Evolutionary conservation across 2,329 filamentous ascomycete genomes (phyloP).

Genomic region (Cercospora citrullina): DNA sequence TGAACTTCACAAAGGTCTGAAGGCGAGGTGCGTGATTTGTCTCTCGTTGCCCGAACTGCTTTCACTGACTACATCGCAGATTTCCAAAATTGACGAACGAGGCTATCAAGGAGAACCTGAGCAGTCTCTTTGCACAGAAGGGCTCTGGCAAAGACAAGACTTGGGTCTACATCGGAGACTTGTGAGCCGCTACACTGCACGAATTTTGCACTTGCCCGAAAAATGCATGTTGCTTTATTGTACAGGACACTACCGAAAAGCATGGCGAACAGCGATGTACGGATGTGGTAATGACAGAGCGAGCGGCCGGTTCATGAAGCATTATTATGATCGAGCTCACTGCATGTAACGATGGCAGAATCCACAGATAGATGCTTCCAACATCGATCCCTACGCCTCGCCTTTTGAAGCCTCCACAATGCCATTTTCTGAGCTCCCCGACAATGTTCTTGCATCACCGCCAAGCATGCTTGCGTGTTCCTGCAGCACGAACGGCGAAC

Average conservation of each 20-base stretch:
- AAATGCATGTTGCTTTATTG: neutral
- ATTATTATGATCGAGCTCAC: neutral
- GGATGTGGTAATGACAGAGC: neutral
- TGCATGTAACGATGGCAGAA: neutral
- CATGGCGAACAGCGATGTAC: neutral
- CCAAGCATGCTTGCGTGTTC: conserved; percentile 10
- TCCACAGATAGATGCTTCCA: neutral
- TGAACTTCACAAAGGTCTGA: conserved; percentile 72
- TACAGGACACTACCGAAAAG: neutral
- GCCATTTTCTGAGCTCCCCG: neutral
- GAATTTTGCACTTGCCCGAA: neutral
- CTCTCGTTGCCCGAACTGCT: neutral
- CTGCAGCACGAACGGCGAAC: conserved; percentile 20
- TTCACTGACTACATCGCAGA: conserved; percentile 39
- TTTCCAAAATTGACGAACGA: conserved; percentile 71
- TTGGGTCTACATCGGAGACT: conserved; percentile 50
- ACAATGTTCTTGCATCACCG: neutral
- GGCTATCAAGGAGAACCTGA: conserved; percentile 70
- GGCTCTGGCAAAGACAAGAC: conserved; percentile 65
- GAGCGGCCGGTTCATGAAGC: neutral
- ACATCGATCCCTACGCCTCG: neutral
- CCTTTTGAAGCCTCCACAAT: neutral
- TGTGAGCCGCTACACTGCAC: conserved; percentile 11
- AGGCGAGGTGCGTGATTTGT: conserved; percentile 58
- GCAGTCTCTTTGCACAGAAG: conserved; percentile 62